phyloP scores from a whole-genome alignment of 345 rosid genomes.

The Odontarrhena argentea region DNA sequence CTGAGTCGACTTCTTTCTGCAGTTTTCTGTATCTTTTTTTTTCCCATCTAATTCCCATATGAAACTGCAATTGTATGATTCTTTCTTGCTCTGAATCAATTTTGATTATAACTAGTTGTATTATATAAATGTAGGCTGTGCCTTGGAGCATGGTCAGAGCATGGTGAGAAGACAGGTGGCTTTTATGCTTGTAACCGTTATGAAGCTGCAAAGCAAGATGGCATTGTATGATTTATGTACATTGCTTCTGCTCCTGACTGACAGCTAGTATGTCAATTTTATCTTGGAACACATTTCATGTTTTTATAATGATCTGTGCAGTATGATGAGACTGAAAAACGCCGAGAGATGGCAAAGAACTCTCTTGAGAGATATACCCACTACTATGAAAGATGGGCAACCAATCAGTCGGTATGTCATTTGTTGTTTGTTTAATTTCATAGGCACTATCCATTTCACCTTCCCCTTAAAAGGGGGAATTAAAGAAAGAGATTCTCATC shows the following conservation, averaged over 20 bases:
- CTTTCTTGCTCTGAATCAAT: not conserved
- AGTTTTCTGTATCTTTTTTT: not conserved
- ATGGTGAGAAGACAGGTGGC: constrained; percentile 82
- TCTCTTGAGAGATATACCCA: constrained; percentile 87
- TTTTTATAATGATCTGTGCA: constrained; percentile 32
- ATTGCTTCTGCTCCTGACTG: constrained; percentile 14
- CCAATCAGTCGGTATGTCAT: constrained; percentile 73
- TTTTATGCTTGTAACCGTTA: constrained; percentile 78
- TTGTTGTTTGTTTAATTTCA: not conserved
- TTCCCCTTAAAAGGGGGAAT: not conserved
- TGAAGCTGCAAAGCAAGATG: constrained; percentile 88
- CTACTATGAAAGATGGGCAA: constrained; percentile 90
- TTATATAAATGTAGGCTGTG: constrained; percentile 61
- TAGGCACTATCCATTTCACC: not conserved
- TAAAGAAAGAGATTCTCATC: not conserved
- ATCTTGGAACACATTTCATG: constrained; percentile 1
- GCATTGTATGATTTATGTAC: constrained; percentile 55
- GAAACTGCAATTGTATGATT: constrained; percentile 16
- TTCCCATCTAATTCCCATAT: not conserved
- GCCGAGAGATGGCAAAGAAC: constrained; percentile 91
- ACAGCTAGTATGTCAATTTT: not conserved
- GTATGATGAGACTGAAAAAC: constrained; percentile 79
- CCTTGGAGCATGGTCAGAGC: constrained; percentile 78
- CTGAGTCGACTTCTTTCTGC: constrained; percentile 21
- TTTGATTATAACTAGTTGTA: not conserved